Evolutionary conservation across 371 early-diverging fungal genomes (phyloP), one percentile per base, ranked within the genome.

Genomic region (Syncephalastrum contaminatum): DNA sequence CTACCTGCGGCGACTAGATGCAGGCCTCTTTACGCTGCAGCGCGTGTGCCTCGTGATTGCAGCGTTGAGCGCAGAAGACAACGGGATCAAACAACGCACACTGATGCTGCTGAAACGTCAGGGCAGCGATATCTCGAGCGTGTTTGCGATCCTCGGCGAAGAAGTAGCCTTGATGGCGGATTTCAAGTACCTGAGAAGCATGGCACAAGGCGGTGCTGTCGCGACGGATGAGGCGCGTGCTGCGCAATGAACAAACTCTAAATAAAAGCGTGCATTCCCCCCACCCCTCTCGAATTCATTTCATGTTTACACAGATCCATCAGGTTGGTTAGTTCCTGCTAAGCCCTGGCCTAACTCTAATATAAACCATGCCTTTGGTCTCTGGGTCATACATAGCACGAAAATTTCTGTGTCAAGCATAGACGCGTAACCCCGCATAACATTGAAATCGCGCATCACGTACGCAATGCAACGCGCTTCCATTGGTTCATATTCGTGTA

Each of bases 11-110:
- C 77, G 93, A 43, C 59, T 95, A 57, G 89, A 88, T 46, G 86
- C 89, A 1, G 96, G 95, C 0, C 64, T 94, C 47, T 94, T 91
- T 59, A 86, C 89, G 27, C 73, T 94, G 52, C 95, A 96, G 55
- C 72, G 89, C 50, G 75, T 90, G 0, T 89, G 87, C 58, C 62
- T 87, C 25, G 73, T 82, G 18, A 63, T 91, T 45, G 88, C 85
- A 20, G 84, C 83, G 43, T 54, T 90, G 7, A 73, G 81, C 52
- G 75, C 75, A 51, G 85, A 85, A 53, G 72, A 79, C 25, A 44
- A 64, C 15, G 68, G 68, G n/a, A 60, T 72, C 13, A 51, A 59
- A 24, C 65, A 64, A 7, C 62, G 67, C 21, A 65, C 56, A 1
- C 4, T 58, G 21, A 62, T 70, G 63, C 45, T 70, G 21, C 36